Conservation (phyloP, 2,329 filamentous ascomycete species). For the Plectosphaerella sp. region DNA sequence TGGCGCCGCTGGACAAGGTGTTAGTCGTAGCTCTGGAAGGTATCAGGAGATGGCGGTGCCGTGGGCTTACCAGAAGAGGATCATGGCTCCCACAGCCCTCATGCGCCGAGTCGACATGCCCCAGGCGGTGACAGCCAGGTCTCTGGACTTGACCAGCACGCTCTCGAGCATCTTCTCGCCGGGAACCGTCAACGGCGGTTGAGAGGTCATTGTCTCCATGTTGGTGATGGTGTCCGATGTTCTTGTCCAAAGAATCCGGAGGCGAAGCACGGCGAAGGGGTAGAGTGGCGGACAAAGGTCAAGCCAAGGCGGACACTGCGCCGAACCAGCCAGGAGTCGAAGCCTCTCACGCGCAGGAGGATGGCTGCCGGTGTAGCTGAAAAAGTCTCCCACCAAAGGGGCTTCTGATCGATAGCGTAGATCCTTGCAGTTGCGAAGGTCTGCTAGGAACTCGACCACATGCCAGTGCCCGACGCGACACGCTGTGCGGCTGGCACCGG, state of each 20-base stretch:
- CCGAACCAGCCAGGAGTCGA: too few species aligned
- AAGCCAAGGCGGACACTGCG: not conserved
- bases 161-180: conserved; percentile 15
- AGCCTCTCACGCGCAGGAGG: not conserved
- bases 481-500: too few species aligned
- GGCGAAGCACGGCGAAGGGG: not conserved
- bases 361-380: not conserved
- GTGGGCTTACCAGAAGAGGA: conserved; percentile 25
- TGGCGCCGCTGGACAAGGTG: conserved; percentile 6
- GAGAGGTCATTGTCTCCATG: conserved; percentile 6
- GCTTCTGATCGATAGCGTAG: not conserved
- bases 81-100: conserved; percentile 19
- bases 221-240: not conserved
- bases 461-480: not conserved
- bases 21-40: not conserved
- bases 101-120: conserved; percentile 27
- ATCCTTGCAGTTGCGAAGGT: not conserved
- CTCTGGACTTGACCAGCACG: conserved; percentile 15
- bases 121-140: conserved; percentile 21
- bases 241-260: not conserved
- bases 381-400: not conserved
- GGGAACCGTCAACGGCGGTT: not conserved
- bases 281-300: not conserved
- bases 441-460: not conserved
- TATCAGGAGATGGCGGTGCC: not conserved